These are phyloP conservation scores for Neonectria neomacrospora DNA, from an alignment of 2,329 filamentous ascomycete genomes.

Conservation along the genomic window DNA sequence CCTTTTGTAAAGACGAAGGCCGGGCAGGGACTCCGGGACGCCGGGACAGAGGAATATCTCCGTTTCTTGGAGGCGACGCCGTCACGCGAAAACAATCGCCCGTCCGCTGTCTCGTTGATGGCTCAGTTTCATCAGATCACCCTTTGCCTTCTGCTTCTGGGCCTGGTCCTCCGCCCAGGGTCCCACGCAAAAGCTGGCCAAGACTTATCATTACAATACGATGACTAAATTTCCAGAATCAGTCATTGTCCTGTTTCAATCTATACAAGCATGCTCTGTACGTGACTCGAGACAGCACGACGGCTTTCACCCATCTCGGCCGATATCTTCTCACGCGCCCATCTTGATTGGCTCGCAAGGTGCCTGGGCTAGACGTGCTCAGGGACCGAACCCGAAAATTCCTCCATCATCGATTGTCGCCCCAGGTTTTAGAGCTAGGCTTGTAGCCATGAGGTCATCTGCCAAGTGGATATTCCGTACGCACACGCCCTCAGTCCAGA, in stretches of 20 bases:
- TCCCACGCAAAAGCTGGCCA: slow-evolving; percentile 27
- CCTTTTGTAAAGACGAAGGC: slow-evolving; percentile 18
- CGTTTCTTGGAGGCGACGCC: slow-evolving; percentile 10
- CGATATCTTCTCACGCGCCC: slow-evolving; percentile 19
- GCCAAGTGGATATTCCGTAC: slow-evolving; percentile 24
- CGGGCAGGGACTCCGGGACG: slow-evolving; percentile 9
- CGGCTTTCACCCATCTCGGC: slow-evolving; percentile 34
- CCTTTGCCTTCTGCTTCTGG: slow-evolving; percentile 37
- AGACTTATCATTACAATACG: slow-evolving; percentile 18
- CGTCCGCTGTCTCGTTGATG: slow-evolving; percentile 4
- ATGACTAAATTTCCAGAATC: slow-evolving; percentile 23
- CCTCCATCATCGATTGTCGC: slow-evolving; percentile 25
- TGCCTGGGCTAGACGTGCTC: slow-evolving; percentile 11
- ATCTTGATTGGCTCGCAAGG: slow-evolving; percentile 30
- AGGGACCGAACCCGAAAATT: slow-evolving; percentile 22
- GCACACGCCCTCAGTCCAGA: slow-evolving; percentile 8
- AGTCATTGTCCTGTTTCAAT: slow-evolving; percentile 7
- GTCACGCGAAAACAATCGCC: slow-evolving; percentile 6
- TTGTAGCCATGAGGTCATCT: slow-evolving; percentile 40
- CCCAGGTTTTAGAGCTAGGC: slow-evolving; percentile 40
- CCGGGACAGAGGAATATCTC: neutral
- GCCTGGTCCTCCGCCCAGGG: slow-evolving; percentile 30
- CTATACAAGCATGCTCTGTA: neutral
- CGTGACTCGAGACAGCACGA: neutral
- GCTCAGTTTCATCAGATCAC: slow-evolving; percentile 18